These are phyloP conservation scores for Blepharisma stoltei DNA, from an alignment of 73 alveolate genomes.

Conservation along the genomic window DNA sequence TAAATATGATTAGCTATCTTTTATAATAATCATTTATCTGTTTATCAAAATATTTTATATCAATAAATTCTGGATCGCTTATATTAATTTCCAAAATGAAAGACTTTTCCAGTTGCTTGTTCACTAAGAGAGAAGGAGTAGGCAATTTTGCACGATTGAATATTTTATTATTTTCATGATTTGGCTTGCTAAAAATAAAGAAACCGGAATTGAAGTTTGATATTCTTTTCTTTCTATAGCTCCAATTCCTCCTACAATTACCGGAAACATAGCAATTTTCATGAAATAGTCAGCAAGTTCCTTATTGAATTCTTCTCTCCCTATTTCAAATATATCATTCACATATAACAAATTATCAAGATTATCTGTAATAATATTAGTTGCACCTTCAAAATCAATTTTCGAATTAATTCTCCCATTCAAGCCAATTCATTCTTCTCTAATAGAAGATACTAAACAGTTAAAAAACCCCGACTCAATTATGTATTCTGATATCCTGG, in stretches of 20 bases:
- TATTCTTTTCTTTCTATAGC: background rate
- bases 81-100: too few species aligned
- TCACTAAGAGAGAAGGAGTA: too few species aligned
- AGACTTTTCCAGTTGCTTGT: too few species aligned
- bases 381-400: background rate
- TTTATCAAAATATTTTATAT: too few species aligned
- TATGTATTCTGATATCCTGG: background rate
- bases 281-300: background rate
- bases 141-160: background rate
- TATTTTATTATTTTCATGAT: background rate
- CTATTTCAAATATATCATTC: background rate
- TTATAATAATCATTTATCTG: too few species aligned
- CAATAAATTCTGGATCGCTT: too few species aligned
- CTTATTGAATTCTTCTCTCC: background rate
- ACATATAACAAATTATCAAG: background rate
- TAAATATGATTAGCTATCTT: too few species aligned
- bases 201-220: background rate
- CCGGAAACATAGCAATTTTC: background rate
- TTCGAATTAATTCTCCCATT: background rate
- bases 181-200: background rate
- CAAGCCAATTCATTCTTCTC: background rate
- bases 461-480: constrained; percentile 9
- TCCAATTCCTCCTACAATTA: background rate
- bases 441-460: background rate
- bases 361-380: background rate